Evolutionary conservation across 1,284 basidiomycete species (phyloP).

Genomic region (Coniferiporia sulphurascens): DNA sequence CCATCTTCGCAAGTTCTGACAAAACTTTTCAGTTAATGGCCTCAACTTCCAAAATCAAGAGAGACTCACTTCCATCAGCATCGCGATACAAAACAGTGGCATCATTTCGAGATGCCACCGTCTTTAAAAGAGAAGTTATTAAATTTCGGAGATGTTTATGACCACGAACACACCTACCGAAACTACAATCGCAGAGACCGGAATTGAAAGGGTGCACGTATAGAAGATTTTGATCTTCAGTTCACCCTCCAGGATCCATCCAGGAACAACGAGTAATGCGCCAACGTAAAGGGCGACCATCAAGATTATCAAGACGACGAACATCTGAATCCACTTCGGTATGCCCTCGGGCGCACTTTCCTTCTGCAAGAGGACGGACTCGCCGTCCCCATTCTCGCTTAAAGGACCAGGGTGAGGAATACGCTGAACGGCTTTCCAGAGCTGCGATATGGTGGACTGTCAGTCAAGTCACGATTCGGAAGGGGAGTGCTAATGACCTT

Average conservation of each 20-base stretch:
- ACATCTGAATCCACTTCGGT: too few species aligned
- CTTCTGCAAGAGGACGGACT: too few species aligned
- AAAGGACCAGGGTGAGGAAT: too few species aligned
- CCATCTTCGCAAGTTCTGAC: background rate
- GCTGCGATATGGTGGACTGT: background rate
- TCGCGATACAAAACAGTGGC: too few species aligned
- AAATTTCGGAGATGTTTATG: too few species aligned
- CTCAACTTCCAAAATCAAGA: too few species aligned
- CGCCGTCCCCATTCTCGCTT: too few species aligned
- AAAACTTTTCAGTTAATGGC: background rate
- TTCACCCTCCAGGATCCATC: background rate
- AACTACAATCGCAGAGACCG: background rate
- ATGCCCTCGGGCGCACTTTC: too few species aligned
- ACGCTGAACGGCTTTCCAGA: background rate
- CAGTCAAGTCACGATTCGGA: background rate
- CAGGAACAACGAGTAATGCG: background rate
- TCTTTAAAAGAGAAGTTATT: too few species aligned
- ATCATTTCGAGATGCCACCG: too few species aligned
- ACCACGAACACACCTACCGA: background rate
- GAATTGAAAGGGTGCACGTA: background rate
- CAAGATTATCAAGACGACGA: too few species aligned
- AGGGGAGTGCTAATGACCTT: background rate
- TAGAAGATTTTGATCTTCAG: background rate
- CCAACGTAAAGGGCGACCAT: background rate
- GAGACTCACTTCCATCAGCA: too few species aligned